Evolutionary conservation across 78 protist species (phyloP).

Genomic region (Creolimax fragrantissima): DNA sequence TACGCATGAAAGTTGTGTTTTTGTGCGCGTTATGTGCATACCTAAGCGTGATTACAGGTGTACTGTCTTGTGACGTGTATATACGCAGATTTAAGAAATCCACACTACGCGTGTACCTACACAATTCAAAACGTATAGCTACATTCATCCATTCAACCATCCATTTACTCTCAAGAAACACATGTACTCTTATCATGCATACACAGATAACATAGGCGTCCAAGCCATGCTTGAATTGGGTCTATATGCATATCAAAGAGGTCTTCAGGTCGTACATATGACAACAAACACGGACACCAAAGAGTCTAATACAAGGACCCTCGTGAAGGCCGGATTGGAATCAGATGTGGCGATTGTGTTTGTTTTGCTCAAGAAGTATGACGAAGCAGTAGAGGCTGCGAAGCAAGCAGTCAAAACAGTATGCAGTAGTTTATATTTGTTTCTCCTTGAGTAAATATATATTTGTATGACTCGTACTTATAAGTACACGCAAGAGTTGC

Average conservation of each 20-base stretch:
- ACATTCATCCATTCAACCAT: no score
- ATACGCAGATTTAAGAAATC: no score
- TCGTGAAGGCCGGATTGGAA: background rate
- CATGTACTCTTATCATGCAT: no score
- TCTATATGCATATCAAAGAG: background rate
- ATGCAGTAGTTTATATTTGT: background rate
- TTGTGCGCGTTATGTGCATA: no score
- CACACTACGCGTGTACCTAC: no score
- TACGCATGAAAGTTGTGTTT: no score
- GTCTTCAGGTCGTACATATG: background rate
- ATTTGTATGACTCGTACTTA: background rate
- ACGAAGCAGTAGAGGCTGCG: background rate
- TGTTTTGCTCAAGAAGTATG: background rate
- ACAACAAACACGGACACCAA: no score
- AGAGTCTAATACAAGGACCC: no score
- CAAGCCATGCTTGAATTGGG: background rate
- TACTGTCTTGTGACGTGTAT: no score
- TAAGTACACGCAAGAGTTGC: background rate
- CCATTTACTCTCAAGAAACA: no score
- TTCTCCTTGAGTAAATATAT: background rate
- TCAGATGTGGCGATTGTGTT: background rate
- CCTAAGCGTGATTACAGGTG: no score
- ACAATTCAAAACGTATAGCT: no score
- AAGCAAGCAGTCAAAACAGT: background rate
- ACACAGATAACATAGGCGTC: background rate